Percentiles rank a stretch among this genome's conserved stretches.
Evolutionary conservation across 1,284 basidiomycete species (phyloP).

Genomic region (Cutaneotrichosporon dermatis): DNA sequence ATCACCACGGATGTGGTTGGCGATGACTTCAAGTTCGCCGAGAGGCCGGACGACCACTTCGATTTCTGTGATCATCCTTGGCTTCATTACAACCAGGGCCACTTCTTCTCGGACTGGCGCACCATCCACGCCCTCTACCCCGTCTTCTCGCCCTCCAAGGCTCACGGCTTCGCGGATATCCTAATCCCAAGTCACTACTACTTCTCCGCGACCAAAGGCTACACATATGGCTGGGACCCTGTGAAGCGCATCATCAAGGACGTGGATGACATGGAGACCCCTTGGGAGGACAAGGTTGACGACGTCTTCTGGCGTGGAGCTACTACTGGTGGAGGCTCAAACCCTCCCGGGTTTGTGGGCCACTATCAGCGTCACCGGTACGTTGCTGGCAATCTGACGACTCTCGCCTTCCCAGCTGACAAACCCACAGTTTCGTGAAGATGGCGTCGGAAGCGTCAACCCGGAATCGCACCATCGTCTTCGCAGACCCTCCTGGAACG

Average conservation of each 20-base stretch:
- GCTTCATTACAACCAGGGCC: conserved; percentile 78
- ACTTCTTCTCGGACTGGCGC: conserved; percentile 93
- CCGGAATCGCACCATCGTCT: conserved; percentile 65
- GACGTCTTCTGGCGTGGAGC: conserved; percentile 66
- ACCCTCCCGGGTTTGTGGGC: conserved; percentile 73
- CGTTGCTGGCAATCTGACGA: conserved; percentile 17
- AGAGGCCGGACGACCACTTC: conserved; percentile 58
- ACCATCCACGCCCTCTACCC: conserved; percentile 79
- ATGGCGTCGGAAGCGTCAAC: conserved; percentile 64
- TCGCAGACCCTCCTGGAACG: conserved; percentile 64
- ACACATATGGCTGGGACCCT: conserved; percentile 86
- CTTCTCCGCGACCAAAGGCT: conserved; percentile 70
- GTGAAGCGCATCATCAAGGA: conserved; percentile 64
- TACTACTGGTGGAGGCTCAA: conserved; percentile 84
- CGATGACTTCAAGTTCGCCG: conserved; percentile 61
- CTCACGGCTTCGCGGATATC: conserved; percentile 78
- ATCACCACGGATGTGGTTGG: conserved; percentile 48
- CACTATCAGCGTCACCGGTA: conserved; percentile 85
- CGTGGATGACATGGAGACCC: conserved; percentile 72
- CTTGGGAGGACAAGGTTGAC: conserved; percentile 57
- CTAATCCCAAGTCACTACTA: conserved; percentile 92
- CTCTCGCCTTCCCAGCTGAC: too few species aligned
- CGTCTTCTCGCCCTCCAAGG: conserved; percentile 82
- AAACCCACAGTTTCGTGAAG: conserved; percentile 61
- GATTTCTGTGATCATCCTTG: conserved; percentile 78